Base-by-base conservation (phyloP, 495 filamentous ascomycete species). In the Geoglossum glabrum region DNA sequence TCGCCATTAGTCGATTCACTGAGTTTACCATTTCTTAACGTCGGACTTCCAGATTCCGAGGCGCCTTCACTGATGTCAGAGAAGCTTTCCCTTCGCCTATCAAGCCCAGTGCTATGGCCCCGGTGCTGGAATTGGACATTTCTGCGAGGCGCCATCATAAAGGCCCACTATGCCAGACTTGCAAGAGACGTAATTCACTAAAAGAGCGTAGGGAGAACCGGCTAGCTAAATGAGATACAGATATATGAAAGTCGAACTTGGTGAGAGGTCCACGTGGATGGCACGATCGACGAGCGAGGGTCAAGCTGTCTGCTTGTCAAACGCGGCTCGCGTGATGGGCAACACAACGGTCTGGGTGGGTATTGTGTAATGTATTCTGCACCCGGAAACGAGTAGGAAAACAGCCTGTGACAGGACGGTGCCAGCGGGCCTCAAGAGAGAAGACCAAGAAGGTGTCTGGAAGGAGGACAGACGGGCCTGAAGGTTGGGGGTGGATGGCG, bases 101-200 rank as follows among this genome's bases (percentile, higher is more conserved):
- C 76, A 15, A 77, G 73, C 57, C 72, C 78, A 57, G 69, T 79
- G 60, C 65, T 68, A 19, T 58, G 56, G 45, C 71, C 72, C 55
- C 80, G 75, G 66, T 85, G 81, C 61, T 81, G 79, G 70, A 95
- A 95, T 66, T 87, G 83, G 64, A 95, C 86, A 70, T 82, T 83
- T 28, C 47, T 45, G 38, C 38, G 38, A 4, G 25, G 40, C 10
- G 36, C 56, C 56, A 58, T 58, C 66, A 64, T 65, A 50, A 23
- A 58, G 27, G 28, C 52, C 30, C 40, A 50, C 47, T 21, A 26
- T 17, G 26, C 31, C 57, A 63, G 60, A 51, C 28, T 15, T 21
- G 19, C 21, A 45, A 21, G 21, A 6, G 10, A 21, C 40, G 40
- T 21, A 45, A 45, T 45, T 45, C n/a, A 45, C 10, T 15, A 40